These are phyloP conservation scores for Phytophthora cactorum DNA, from an alignment of 352 stramenopile genomes.

Conservation along the genomic window DNA sequence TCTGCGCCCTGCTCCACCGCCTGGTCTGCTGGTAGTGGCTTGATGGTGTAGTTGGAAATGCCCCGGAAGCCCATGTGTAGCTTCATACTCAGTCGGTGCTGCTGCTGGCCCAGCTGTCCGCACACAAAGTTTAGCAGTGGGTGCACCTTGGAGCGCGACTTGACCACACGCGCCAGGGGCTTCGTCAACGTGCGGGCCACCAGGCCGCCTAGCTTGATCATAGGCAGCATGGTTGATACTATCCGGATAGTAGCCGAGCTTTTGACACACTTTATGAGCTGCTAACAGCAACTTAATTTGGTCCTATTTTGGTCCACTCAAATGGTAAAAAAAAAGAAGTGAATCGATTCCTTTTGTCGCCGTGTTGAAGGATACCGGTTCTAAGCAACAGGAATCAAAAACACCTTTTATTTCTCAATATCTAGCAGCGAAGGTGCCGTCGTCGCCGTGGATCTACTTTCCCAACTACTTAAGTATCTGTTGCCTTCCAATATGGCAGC, in stretches of 20 bases:
- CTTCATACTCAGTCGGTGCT: slow-evolving; percentile 66
- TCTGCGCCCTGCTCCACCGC: slow-evolving; percentile 82
- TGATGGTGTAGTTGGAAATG: slow-evolving; percentile 81
- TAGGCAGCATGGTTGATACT: slow-evolving; percentile 53
- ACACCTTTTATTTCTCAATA: slow-evolving; percentile 29
- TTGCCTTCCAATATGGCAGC: slow-evolving; percentile 3
- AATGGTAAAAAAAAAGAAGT: too few relatives aligned
- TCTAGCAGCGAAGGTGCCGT: slow-evolving; percentile 21
- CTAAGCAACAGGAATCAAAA: slow-evolving; percentile 16
- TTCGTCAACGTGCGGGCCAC: slow-evolving; percentile 86
- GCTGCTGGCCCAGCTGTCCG: slow-evolving; percentile 60
- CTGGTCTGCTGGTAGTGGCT: slow-evolving; percentile 72
- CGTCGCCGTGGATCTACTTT: slow-evolving; percentile 1
- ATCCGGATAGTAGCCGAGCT: too few relatives aligned
- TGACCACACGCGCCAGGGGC: slow-evolving; percentile 89
- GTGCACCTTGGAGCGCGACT: slow-evolving; percentile 88
- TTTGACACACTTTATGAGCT: too few relatives aligned
- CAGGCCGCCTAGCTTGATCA: slow-evolving; percentile 87
- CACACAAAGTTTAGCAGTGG: slow-evolving; percentile 70
- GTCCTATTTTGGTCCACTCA: too few relatives aligned
- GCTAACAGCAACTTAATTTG: too few relatives aligned
- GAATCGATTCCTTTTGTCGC: too few relatives aligned
- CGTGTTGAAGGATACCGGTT: too few relatives aligned
- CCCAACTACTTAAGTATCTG: background rate
- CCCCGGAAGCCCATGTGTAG: slow-evolving; percentile 87